A percentile compares a stretch with the other conserved stretches of the same genome.
Conservation (phyloP, 2,329 filamentous ascomycete species). For the Coniochaeta sp. region DNA sequence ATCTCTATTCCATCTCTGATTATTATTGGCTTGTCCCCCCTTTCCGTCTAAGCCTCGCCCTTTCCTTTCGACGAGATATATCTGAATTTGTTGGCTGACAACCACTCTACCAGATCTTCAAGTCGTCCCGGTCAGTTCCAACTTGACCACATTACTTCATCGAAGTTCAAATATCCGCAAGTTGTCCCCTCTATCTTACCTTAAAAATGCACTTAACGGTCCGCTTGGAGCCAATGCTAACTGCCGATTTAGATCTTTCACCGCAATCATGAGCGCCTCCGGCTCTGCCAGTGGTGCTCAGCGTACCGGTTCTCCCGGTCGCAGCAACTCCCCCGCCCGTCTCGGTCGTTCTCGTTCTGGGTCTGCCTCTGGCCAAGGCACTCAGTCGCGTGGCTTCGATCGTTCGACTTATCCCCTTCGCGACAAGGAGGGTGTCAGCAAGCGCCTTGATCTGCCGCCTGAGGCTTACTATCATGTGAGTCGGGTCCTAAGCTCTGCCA, state of each 20-base stretch:
- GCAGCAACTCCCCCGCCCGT: background rate
- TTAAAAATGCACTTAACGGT: background rate
- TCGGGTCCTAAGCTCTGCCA: background rate
- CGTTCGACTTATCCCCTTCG: slow-evolving; percentile 27
- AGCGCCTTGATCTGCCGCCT: slow-evolving; percentile 50
- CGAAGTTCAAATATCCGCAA: background rate
- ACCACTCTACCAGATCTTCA: background rate
- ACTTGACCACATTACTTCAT: background rate
- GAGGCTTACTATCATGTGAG: slow-evolving; percentile 44
- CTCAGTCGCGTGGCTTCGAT: slow-evolving; percentile 27
- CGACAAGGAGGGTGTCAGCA: slow-evolving; percentile 25
- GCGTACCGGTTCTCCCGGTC: background rate
- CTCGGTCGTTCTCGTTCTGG: slow-evolving; percentile 2
- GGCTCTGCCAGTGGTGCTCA: background rate
- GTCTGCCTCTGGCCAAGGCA: slow-evolving; percentile 1
- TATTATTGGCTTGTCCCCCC: too few species aligned
- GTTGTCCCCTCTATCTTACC: background rate
- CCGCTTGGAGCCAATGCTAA: background rate
- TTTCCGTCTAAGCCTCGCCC: background rate
- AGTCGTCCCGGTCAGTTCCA: background rate
- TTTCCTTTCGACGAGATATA: background rate
- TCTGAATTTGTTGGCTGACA: background rate
- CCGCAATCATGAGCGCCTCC: background rate
- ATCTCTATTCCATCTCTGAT: background rate
- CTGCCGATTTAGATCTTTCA: background rate